A percentile compares a stretch with the other conserved stretches of the same genome.
Conservation (phyloP, 176 grass and related monocot genomes). For the Avena atlantica region DNA sequence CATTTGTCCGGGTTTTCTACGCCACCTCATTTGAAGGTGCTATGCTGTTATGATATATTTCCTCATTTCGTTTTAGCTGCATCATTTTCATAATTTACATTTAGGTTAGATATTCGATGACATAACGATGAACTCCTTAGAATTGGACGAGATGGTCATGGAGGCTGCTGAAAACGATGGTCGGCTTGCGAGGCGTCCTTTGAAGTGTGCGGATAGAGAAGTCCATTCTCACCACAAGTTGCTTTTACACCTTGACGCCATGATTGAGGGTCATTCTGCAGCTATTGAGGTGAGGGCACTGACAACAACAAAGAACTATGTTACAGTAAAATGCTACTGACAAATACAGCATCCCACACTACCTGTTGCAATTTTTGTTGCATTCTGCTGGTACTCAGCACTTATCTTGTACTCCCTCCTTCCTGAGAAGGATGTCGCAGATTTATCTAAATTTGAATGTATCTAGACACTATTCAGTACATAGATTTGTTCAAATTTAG, state of each 20-base stretch:
- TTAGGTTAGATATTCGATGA: conserved; percentile 19
- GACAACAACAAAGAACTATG: not conserved
- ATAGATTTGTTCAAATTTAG: too few species aligned
- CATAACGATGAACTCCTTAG: conserved; percentile 43
- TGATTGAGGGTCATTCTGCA: conserved; percentile 54
- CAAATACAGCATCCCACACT: too few species aligned
- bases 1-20: conserved; percentile 74
- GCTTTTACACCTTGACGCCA: conserved; percentile 50
- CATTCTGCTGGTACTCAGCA: too few species aligned
- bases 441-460: too few species aligned
- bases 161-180: conserved; percentile 73
- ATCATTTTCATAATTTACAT: conserved; percentile 28
- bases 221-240: conserved; percentile 66
- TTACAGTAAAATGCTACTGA: too few species aligned
- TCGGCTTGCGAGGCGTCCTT: conserved; percentile 68
- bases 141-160: conserved; percentile 60
- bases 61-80: conserved; percentile 8
- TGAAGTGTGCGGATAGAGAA: conserved; percentile 64
- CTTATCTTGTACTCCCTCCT: too few species aligned
- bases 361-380: too few species aligned
- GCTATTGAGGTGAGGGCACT: conserved; percentile 60
- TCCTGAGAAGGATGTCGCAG: too few species aligned
- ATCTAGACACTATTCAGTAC: too few species aligned
- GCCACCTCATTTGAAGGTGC: conserved; percentile 69
- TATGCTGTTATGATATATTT: not conserved